A percentile compares a stretch with the other conserved stretches of the same genome.
These are phyloP conservation scores for Naematelia aurantialba DNA, from an alignment of 768 basidiomycete genomes.

Conservation along the genomic window DNA sequence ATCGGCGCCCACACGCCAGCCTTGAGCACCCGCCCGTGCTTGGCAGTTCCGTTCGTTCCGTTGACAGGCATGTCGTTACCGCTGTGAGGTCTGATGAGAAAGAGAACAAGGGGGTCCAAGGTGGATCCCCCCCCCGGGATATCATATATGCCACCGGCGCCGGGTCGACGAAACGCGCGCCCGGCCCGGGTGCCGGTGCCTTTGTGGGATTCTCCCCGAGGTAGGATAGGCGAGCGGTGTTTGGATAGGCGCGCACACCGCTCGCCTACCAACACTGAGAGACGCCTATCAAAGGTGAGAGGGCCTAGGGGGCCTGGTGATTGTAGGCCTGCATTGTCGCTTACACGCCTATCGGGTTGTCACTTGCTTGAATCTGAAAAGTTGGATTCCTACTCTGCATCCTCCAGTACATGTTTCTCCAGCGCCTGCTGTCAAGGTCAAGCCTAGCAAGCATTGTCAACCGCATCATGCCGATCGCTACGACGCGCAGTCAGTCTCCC, in stretches of 20 bases:
- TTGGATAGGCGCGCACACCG: too few relatives aligned
- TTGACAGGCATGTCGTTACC: conserved; percentile 24
- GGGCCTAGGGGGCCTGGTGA: too few relatives aligned
- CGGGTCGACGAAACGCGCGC: neutral
- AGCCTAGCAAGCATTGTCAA: too few relatives aligned
- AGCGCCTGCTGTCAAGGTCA: neutral
- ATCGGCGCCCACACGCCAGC: conserved; percentile 81
- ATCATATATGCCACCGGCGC: too few relatives aligned
- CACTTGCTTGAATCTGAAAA: too few relatives aligned
- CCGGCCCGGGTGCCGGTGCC: neutral
- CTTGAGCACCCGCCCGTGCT: conserved; percentile 57
- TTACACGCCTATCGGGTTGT: neutral
- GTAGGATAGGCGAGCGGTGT: neutral
- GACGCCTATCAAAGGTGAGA: too few relatives aligned
- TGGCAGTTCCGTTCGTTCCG: conserved; percentile 17
- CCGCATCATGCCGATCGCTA: neutral
- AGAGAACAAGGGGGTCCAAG: neutral
- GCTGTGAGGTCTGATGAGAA: conserved; percentile 6
- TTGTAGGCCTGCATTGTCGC: neutral
- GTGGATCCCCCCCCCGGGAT: neutral
- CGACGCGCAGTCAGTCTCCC: neutral
- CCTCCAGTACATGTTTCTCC: neutral
- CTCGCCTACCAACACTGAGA: too few relatives aligned
- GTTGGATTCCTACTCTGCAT: neutral
- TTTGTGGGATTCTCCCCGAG: neutral